These are phyloP conservation scores for Ganoderma lucidum DNA, from an alignment of 1,284 basidiomycete species.

Conservation along the genomic window DNA sequence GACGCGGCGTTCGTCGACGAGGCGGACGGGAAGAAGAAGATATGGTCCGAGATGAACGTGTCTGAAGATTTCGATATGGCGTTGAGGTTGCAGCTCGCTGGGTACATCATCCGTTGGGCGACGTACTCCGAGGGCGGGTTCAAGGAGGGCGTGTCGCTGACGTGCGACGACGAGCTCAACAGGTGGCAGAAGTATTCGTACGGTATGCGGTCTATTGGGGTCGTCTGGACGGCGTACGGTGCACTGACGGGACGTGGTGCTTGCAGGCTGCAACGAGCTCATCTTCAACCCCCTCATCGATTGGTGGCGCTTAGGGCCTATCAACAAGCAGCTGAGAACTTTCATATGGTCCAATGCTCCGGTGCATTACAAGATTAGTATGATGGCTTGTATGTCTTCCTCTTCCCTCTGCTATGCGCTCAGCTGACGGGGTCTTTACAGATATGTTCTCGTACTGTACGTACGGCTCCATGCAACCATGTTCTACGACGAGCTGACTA, in stretches of 20 bases:
- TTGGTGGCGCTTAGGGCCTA: constrained; percentile 79
- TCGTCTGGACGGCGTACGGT: background rate
- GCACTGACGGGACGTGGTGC: background rate
- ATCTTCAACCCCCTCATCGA: constrained; percentile 79
- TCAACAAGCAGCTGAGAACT: constrained; percentile 77
- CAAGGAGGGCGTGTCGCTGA: constrained; percentile 89
- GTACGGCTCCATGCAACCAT: constrained; percentile 23
- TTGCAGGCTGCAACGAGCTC: constrained; percentile 68
- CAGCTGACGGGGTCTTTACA: constrained; percentile 37
- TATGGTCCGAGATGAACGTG: constrained; percentile 88
- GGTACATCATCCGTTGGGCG: constrained; percentile 85
- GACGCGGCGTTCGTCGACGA: constrained; percentile 78
- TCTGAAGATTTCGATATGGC: constrained; percentile 87
- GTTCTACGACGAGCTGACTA: background rate
- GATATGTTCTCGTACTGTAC: constrained; percentile 89
- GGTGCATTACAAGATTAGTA: constrained; percentile 84
- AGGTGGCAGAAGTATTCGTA: constrained; percentile 91
- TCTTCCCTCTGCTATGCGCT: constrained; percentile 16
- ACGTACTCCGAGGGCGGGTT: constrained; percentile 84
- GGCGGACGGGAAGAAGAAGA: constrained; percentile 71
- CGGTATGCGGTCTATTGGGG: constrained; percentile 52
- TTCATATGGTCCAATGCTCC: constrained; percentile 83
- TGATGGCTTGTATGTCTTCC: constrained; percentile 75
- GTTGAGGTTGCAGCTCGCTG: constrained; percentile 65
- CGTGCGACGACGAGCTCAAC: constrained; percentile 82